Evolutionary conservation across 202 grass and related monocot species (phyloP).

Genomic region (Setaria viridis): DNA sequence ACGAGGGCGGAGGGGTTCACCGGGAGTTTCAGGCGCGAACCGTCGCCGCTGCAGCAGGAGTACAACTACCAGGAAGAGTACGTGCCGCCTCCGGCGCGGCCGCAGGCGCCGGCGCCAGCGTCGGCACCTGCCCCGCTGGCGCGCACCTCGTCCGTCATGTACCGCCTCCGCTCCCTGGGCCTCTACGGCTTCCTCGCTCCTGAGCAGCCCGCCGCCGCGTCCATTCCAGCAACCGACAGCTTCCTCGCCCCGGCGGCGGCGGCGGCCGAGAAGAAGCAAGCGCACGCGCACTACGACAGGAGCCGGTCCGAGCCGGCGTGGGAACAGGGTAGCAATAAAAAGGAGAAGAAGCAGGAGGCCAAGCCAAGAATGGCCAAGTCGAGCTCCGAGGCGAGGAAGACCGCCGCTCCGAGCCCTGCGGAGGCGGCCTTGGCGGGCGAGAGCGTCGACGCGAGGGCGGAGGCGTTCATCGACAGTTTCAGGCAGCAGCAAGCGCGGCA

Average conservation of each 20-base stretch:
- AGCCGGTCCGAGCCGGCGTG: constrained; percentile 31
- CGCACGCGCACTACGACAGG: constrained; percentile 41
- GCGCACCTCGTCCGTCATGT: constrained; percentile 49
- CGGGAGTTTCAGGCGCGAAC: neutral
- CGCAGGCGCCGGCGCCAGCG: neutral
- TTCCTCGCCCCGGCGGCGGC: neutral
- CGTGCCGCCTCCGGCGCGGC: constrained; percentile 4
- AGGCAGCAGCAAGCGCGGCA: constrained; percentile 27
- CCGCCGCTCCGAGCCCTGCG: neutral
- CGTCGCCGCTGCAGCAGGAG: constrained; percentile 42
- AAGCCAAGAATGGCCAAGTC: constrained; percentile 36
- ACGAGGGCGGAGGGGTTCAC: constrained; percentile 53
- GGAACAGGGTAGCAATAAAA: neutral
- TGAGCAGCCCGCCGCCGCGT: neutral
- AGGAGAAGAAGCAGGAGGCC: neutral
- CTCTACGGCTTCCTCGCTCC: constrained; percentile 43
- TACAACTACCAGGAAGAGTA: constrained; percentile 39
- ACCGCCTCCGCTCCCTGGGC: constrained; percentile 54
- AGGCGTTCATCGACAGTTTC: constrained; percentile 71
- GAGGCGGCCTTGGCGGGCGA: constrained; percentile 9
- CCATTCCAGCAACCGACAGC: neutral
- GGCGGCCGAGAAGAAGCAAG: neutral
- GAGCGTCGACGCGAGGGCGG: constrained; percentile 59
- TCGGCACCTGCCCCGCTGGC: constrained; percentile 27
- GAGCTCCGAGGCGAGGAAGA: constrained; percentile 28